Evolutionary conservation across 495 filamentous ascomycete genomes (phyloP), one percentile per base, ranked within the genome.

Genomic region (Daldinia caldariorum): DNA sequence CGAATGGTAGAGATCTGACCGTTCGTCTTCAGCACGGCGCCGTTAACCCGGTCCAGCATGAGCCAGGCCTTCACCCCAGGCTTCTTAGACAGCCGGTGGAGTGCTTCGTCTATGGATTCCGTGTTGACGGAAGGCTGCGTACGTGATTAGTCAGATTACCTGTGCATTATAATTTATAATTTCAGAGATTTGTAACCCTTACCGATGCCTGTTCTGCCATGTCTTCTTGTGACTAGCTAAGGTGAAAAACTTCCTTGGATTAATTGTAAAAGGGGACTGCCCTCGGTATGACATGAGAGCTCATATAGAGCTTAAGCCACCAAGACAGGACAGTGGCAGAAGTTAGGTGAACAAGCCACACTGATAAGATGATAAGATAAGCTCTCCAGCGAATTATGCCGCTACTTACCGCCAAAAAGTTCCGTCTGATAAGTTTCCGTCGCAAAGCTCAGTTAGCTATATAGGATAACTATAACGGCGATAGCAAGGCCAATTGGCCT

Each of bases 41-140:
- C 89, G 18, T 83, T 83, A 1, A 80, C 73, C 18, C 87, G 85
- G 66, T 89, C 87, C 7, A 92, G 74, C 39, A 88, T 84, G 6
- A 91, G 80, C 32, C 87, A 87, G 58, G 86, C 88, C 71, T 87
- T 86, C 32, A 92, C 89, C 43, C 89, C 89, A 6, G 88, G 81
- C 56, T 90, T 90, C 73, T 86, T 86, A 55, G 86, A 84, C 4
- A 92, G 82, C 9, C 89, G 83, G 37, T 83, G 82, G 63, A 91
- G 77, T 0, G 84, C 80, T 71, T 90, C 81, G 32, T 82, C 79
- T 60, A 84, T 76, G 34, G 76, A 76, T 61, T 76, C 76, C 47
- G 70, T 38, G 51, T 72, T 73, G 56, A 67, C 63, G 26, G 73
- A 53, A 43, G 63, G 66, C 71, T 77, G 32, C 3, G 6, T 34